Evolutionary conservation across 2,329 filamentous ascomycete species (phyloP), one percentile per base, ranked within the genome.

Genomic region (Diaporthe capsici): DNA sequence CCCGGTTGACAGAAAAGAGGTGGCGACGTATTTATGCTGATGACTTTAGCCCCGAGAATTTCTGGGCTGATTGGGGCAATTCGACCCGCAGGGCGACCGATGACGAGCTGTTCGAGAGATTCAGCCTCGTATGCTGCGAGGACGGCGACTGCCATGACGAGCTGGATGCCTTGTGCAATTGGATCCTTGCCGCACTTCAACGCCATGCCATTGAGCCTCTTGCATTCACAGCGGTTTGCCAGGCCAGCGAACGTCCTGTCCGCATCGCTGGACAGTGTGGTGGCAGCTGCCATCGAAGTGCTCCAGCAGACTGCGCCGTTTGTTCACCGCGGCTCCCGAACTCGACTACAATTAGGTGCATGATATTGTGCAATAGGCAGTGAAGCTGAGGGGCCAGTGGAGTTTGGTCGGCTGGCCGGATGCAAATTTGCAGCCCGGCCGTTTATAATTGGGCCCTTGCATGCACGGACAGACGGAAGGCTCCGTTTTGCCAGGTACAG

Each of bases 401-500:
- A 25, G 51, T 28, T 28, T 20, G n/a, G 13, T 5, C 53, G 25
- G 53, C 15, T 55, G 34, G 8, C 37, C 58, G 58, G 58, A 3
- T 61, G 37, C 58, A 61, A 61, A 42, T 61, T 61, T 61, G 58
- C 58, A 61, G 37, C 22, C 58, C 58, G 58, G 58, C 58, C 58
- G 58, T n/a, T 15, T 13, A 37, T 20, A 22, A 60, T 42, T 37
- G 57, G 57, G 57, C 34, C 53, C 53, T 20, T 42, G 9, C 5
- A 39, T 61, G 22, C 58, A 47, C 49, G 65, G 47, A 28, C 65
- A 42, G n/a, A 28, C 65, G 65, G 65, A 68, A 53, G 31, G 4
- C 15, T 39, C 63, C 44, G 63, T 68, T 51, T 53, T n/a, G 60
- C 12, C 65, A 70, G 65, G 65, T 42, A 70, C 65, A 68, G 44